Evolutionary conservation across 371 early-diverging fungal genomes (phyloP), one percentile per base, ranked within the genome.

Genomic region (Parasitella parasitica): DNA sequence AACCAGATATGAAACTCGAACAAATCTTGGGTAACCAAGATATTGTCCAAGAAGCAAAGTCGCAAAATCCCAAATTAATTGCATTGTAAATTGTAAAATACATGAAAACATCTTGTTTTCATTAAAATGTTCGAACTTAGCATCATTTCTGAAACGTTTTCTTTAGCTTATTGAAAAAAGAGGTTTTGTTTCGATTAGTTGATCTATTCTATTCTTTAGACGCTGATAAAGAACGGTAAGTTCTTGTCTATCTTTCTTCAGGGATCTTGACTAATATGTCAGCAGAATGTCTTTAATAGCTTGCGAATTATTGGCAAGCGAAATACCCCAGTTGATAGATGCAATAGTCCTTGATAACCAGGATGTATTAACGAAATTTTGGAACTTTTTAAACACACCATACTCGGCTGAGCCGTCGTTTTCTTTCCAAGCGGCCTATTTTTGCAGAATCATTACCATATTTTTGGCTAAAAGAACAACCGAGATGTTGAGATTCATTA

Each of bases 241-340:
- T 27, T 18, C 8, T 41, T 41, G 6, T 18, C 20, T 18, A 18
- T 41, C 5, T 41, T 2, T 32, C 3, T 32, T 32, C 11, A 32
- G 11, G 11, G 32, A 32, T 8, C 32, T 32, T 8, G 11, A 16
- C 18, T 12, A 43, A 20, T 20, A 43, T 43, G 18, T 34, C 39
- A 16, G 12, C 36, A 89, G 94, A 67, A 89, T 92, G 62, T 93
- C 96, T 3, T 89, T 90, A 58, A 71, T 94, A 26, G 92, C 94
- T 8, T 86, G 90, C 60, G 97, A 97, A 63, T 83, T 97, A 39
- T 75, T 96, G 24, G 87, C 92, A 15, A 93, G 94, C 72, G 94
- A 96, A 71, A 87, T 92, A 35, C 86, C 87, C 75, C 83, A 89
- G 12, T 84, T 97, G 54, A 86, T 88, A 58, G 96, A 97, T 57